A percentile compares a stretch with the other conserved stretches of the same genome.
phyloP scores from a whole-genome alignment of 495 filamentous ascomycete species.

The Penicillium paxilli region DNA sequence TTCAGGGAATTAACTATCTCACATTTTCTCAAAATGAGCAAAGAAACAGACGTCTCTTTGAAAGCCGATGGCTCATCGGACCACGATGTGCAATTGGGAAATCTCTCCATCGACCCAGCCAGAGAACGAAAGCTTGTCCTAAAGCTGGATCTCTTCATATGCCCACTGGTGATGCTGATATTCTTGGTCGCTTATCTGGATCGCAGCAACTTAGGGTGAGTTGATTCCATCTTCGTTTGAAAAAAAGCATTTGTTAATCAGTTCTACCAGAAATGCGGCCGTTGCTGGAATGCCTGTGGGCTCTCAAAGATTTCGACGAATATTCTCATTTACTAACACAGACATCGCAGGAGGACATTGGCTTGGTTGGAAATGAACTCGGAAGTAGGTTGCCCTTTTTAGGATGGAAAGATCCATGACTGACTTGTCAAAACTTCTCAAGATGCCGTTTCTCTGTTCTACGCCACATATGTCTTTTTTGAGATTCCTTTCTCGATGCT shows the following conservation, averaged over 20 bases:
- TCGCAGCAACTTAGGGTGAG: slow-evolving; percentile 18
- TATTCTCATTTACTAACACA: not conserved
- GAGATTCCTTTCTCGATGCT: slow-evolving; percentile 35
- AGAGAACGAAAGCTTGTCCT: slow-evolving; percentile 10
- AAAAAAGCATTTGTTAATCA: not conserved
- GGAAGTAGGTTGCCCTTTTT: slow-evolving; percentile 5
- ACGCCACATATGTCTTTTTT: slow-evolving; percentile 34
- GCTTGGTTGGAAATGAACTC: slow-evolving; percentile 14
- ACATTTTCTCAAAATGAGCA: slow-evolving; percentile 5
- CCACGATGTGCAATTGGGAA: slow-evolving; percentile 13
- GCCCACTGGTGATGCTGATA: slow-evolving; percentile 13
- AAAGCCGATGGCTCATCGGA: slow-evolving; percentile 6
- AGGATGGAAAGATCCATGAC: too few species aligned
- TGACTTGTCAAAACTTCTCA: not conserved
- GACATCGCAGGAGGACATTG: slow-evolving; percentile 12
- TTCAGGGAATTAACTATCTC: not conserved
- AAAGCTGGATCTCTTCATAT: slow-evolving; percentile 18
- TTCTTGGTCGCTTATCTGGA: slow-evolving; percentile 14
- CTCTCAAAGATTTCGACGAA: not conserved
- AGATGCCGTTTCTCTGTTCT: slow-evolving; percentile 18
- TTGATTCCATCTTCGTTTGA: not conserved
- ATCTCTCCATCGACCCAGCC: slow-evolving; percentile 7
- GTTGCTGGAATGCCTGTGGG: slow-evolving; percentile 16
- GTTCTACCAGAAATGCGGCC: slow-evolving; percentile 11
- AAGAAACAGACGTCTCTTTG: slow-evolving; percentile 9